Conservation (phyloP, 2,329 filamentous ascomycete genomes). For the Apiospora rasikravindrae region DNA sequence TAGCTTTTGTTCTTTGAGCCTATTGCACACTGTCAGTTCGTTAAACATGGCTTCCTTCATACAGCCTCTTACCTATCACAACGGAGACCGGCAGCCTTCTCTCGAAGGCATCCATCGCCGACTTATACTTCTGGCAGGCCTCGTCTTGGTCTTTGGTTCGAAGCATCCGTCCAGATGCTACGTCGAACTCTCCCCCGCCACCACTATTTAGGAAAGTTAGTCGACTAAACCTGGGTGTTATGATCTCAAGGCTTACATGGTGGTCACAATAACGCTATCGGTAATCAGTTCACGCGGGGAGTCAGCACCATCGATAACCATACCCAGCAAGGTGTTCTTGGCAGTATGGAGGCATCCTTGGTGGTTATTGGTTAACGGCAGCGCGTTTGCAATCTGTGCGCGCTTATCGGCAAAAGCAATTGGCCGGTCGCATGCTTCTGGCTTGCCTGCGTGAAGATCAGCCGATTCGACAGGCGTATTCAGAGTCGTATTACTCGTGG, state of each 20-base stretch:
- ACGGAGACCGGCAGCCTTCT: background rate
- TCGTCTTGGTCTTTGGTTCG: background rate
- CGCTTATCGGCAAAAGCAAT: slow-evolving; percentile 12
- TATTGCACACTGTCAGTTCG: slow-evolving; percentile 12
- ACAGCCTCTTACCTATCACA: background rate
- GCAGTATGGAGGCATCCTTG: background rate
- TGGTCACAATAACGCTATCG: background rate
- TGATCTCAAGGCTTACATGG: slow-evolving; percentile 2
- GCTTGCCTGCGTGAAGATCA: background rate
- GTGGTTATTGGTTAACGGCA: background rate
- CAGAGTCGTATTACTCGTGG: fast-evolving
- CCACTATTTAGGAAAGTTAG: background rate
- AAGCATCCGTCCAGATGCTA: background rate
- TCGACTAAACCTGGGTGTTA: too few species aligned
- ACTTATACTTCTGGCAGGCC: background rate
- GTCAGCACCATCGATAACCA: background rate
- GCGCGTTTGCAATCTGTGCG: background rate
- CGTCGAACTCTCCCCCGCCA: background rate
- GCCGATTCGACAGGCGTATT: too few species aligned
- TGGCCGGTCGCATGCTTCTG: background rate
- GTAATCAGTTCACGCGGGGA: background rate
- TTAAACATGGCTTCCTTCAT: background rate
- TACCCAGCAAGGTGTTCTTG: background rate
- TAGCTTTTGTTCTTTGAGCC: slow-evolving; percentile 19
- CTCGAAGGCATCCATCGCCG: background rate